Percentiles rank a stretch among this genome's conserved stretches.
phyloP scores from a whole-genome alignment of 2,329 filamentous ascomycete species.

The Colletotrichum brevisporum region DNA sequence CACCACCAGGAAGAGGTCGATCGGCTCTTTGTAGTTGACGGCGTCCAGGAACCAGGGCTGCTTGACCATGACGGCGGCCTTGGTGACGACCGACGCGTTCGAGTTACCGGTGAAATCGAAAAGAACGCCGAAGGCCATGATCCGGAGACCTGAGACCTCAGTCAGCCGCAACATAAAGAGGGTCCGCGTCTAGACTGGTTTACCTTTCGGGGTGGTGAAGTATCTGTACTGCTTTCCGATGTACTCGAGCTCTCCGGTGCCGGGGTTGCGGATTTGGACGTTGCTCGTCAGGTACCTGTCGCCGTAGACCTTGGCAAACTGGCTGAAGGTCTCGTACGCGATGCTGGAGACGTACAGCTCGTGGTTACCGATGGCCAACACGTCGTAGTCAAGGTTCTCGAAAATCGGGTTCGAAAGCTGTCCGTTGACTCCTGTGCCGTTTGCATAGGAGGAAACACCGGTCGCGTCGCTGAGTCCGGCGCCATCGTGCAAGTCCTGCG shows the following conservation, averaged over 20 bases:
- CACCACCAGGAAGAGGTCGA: constrained; percentile 75
- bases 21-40: constrained; percentile 64
- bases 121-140: constrained; percentile 61
- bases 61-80: constrained; percentile 64
- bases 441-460: constrained; percentile 40
- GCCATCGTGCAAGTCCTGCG: constrained; percentile 73
- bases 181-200: background rate
- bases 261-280: constrained; percentile 57
- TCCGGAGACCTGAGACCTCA: constrained; percentile 47
- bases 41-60: constrained; percentile 73
- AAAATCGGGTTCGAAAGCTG: constrained; percentile 64
- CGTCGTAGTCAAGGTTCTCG: constrained; percentile 57
- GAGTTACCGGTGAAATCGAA: constrained; percentile 68
- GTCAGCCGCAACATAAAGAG: background rate
- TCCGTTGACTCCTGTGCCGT: constrained; percentile 61
- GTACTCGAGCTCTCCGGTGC: constrained; percentile 56
- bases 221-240: constrained; percentile 60
- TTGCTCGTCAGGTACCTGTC: constrained; percentile 62
- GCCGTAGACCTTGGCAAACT: constrained; percentile 70
- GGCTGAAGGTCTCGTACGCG: constrained; percentile 72
- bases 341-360: constrained; percentile 75
- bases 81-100: constrained; percentile 73
- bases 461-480: constrained; percentile 74
- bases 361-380: constrained; percentile 68
- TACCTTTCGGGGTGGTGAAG: constrained; percentile 56